Base-by-base conservation (phyloP, 768 basidiomycete species). In the Boletus rubroflammeus region DNA sequence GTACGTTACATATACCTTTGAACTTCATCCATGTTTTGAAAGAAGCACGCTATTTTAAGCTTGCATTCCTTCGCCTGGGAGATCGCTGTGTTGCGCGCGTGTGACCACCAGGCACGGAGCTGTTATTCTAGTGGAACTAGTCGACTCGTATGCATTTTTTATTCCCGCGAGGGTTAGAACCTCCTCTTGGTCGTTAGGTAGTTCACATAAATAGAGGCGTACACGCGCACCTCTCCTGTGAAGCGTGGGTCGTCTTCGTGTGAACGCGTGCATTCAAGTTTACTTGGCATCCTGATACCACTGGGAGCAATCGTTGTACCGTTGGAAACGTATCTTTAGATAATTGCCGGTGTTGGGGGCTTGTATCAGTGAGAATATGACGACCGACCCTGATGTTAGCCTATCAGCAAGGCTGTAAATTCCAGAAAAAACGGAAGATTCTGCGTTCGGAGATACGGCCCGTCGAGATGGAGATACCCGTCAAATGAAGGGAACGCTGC, bases 1-100 rank as follows among this genome's bases (percentile, higher is more conserved):
- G 41, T 51, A 63, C 44, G 28, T 48, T 56, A 57, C 57, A 57
- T n/a, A n/a, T n/a, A n/a, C n/a, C 39, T 48, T 47, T 13, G 9
- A 1, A 13, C 35, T 49, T 36, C 28, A 6, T 39, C 6, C n/a
- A 40, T 31, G 23, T 35, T 40, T 34, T 17, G 17, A n/a, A n/a
- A 25, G 9, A 13, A 11, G 38, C 17, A n/a, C 6, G 2, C 5
- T 46, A 21, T 26, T n/a, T 35, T 13, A 1, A 26, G 7, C 6
- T 19, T 6, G 11, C 10, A 8, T 32, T 15, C 35, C 26, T 45
- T 26, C 31, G 31, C 34, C 36, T 35, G 45, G 51, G 45, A 38
- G 26, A 11, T 32, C 29, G 28, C 35, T 44, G 32, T 23, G 35
- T 36, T 10, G 29, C 19, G 42, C 35, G 19, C 47, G 36, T 36